These are phyloP conservation scores for Penicillium freii DNA, from an alignment of 2,329 filamentous ascomycete species.

Conservation along the genomic window DNA sequence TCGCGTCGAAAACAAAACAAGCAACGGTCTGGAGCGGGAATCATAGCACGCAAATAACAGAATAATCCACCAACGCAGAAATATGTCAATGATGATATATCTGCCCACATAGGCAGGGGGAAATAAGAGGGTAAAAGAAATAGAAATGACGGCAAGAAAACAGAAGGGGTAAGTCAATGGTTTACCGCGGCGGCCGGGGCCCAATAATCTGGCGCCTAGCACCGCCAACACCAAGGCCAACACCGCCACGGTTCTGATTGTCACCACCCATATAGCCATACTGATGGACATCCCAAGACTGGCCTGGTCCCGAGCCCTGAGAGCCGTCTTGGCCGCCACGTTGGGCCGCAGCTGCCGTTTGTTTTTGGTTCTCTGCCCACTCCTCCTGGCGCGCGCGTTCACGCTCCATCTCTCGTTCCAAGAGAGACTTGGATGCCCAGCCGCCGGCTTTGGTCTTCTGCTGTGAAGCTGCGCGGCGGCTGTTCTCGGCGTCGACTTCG, in stretches of 20 bases:
- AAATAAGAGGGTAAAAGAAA: not conserved
- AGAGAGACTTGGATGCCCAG: slow-evolving; percentile 62
- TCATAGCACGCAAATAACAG: slow-evolving; percentile 7
- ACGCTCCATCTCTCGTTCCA: slow-evolving; percentile 66
- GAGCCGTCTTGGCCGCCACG: slow-evolving; percentile 42
- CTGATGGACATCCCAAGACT: slow-evolving; percentile 62
- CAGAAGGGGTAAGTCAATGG: not conserved
- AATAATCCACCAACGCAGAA: slow-evolving; percentile 16
- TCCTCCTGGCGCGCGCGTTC: slow-evolving; percentile 63
- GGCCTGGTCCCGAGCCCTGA: slow-evolving; percentile 49
- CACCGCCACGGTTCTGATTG: slow-evolving; percentile 56
- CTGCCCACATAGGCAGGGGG: not conserved
- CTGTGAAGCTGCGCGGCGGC: slow-evolving; percentile 54
- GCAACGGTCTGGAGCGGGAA: slow-evolving; percentile 9
- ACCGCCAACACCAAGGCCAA: slow-evolving; percentile 54
- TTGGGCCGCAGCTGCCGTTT: slow-evolving; percentile 47
- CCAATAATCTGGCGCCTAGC: slow-evolving; percentile 62
- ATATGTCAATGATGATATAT: not conserved
- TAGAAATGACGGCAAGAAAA: not conserved
- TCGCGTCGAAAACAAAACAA: not conserved
- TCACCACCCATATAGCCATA: slow-evolving; percentile 64
- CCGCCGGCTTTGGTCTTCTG: slow-evolving; percentile 58
- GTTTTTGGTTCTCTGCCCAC: slow-evolving; percentile 62
- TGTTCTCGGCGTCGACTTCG: slow-evolving; percentile 57
- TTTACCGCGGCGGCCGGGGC: slow-evolving; percentile 52